A percentile compares a stretch with the other conserved stretches of the same genome.
phyloP scores from a whole-genome alignment of 202 grass and related monocot genomes.

The Eragrostis tef region DNA sequence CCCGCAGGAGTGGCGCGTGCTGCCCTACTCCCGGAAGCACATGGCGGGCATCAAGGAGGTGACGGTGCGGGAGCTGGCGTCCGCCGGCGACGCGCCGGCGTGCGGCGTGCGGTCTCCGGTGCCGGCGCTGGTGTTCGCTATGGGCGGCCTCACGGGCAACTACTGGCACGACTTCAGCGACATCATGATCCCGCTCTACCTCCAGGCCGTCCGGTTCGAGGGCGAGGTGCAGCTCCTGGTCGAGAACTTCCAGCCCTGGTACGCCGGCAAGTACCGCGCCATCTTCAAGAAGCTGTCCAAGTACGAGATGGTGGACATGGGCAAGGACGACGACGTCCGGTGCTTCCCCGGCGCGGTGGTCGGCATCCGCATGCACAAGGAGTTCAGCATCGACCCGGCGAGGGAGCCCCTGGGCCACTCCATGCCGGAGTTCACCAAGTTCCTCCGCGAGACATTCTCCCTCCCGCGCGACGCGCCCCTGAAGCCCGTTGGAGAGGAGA shows the following conservation, averaged over 20 bases:
- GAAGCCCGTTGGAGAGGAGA: not conserved
- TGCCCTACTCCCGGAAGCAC: constrained; percentile 66
- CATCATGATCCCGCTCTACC: constrained; percentile 72
- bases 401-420: constrained; percentile 48
- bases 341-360: constrained; percentile 65
- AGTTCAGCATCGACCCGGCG: constrained; percentile 73
- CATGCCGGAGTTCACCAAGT: constrained; percentile 80
- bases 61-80: constrained; percentile 52
- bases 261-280: constrained; percentile 58
- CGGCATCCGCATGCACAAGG: constrained; percentile 72
- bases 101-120: constrained; percentile 51
- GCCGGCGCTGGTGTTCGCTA: constrained; percentile 64
- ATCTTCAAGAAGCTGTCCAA: constrained; percentile 47
- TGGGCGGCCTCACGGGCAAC: constrained; percentile 75
- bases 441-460: constrained; percentile 56
- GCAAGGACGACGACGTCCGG: constrained; percentile 59
- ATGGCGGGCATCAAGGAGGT: constrained; percentile 46
- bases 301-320: constrained; percentile 68
- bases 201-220: constrained; percentile 45
- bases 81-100: constrained; percentile 38
- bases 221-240: constrained; percentile 69
- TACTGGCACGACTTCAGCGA: constrained; percentile 86
- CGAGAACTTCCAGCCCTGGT: constrained; percentile 60
- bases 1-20: constrained; percentile 57
- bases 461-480: constrained; percentile 47